Base-by-base conservation (phyloP, 1,284 basidiomycete genomes). In the Psilocybe mexicana region DNA sequence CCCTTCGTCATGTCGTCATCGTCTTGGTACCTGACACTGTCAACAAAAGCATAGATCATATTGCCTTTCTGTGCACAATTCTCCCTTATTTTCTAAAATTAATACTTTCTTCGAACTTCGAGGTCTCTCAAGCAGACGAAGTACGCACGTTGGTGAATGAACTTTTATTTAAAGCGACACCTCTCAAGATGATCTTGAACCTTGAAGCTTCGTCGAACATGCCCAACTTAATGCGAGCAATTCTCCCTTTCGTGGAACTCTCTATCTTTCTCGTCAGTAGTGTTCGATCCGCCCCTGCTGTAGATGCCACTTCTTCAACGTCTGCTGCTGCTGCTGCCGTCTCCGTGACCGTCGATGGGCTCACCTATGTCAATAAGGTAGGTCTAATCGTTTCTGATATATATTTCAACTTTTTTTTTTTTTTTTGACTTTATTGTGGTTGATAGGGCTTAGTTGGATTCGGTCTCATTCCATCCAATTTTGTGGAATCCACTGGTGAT, bases 381-480 rank as follows among this genome's bases (percentile, higher is more conserved):
- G 11, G 47, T 35, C 25, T 14, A 8, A 14, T n/a, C 12, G 3
- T n/a, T 12, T n/a, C 35, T 36, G 6, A 36, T 40, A 3, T 14
- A 8, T 40, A 8, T 11, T 14, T n/a, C 14, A 3, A 12, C 5
- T 36, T 45, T 14, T 18, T n/a, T 23, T n/a, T 25, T 40, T 40
- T 40, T 40, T 4, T 40, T 40, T 40, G 4, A 6, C 11, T 40
- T 11, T 11, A 4, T 24, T 45, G 4, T 18, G 11, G 5, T n/a
- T 25, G 33, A 4, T 28, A 74, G 72, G 73, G 77, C 23, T 56
- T 77, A 6, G 76, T 77, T 23, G 77, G 65, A 6, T 78, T 79
- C 61, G 77, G 77, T 23, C 59, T 72, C 2, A 78, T 79, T 48
- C 76, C 76, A 11, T 73, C 76, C 1, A 66, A 76, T 57, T 71